Evolutionary conservation across 2,329 filamentous ascomycete genomes (phyloP).

Genomic region (Knufia petricola): DNA sequence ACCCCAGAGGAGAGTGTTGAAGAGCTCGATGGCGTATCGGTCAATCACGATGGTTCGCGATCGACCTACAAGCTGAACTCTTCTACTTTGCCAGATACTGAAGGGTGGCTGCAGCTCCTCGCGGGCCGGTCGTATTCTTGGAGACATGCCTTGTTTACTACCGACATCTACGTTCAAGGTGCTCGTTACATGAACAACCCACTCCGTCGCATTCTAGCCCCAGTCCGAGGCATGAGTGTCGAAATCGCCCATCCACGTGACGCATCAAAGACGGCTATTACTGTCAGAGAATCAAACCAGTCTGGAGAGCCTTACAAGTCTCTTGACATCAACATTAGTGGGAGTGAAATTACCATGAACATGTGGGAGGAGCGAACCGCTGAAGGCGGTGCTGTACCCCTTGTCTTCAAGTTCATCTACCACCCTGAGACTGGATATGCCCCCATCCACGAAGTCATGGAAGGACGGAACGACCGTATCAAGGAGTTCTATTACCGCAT

Average conservation of each 20-base stretch:
- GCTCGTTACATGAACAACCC: slow-evolving; percentile 97
- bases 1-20: slow-evolving; percentile 60
- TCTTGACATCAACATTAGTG: slow-evolving; percentile 68
- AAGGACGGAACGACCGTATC: slow-evolving; percentile 89
- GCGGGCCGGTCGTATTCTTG: slow-evolving; percentile 81
- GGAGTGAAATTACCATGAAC: slow-evolving; percentile 74
- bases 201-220: slow-evolving; percentile 81
- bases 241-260: slow-evolving; percentile 78
- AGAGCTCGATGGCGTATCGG: slow-evolving; percentile 70
- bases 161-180: slow-evolving; percentile 88
- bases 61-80: slow-evolving; percentile 72
- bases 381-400: slow-evolving; percentile 66
- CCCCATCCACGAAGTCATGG: slow-evolving; percentile 96
- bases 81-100: slow-evolving; percentile 63
- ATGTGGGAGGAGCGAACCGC: slow-evolving; percentile 91
- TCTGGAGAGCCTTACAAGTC: slow-evolving; percentile 82
- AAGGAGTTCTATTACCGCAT: slow-evolving; percentile 99
- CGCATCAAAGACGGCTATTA: slow-evolving; percentile 71
- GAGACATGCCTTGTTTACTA: slow-evolving; percentile 88
- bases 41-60: slow-evolving; percentile 70
- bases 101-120: slow-evolving; percentile 79
- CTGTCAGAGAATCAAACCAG: slow-evolving; percentile 75
- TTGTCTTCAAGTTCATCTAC: slow-evolving; percentile 84
- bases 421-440: slow-evolving; percentile 93
- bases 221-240: slow-evolving; percentile 74